Evolutionary conservation across 2,329 filamentous ascomycete genomes (phyloP).

Genomic region (Diatrype stigma): DNA sequence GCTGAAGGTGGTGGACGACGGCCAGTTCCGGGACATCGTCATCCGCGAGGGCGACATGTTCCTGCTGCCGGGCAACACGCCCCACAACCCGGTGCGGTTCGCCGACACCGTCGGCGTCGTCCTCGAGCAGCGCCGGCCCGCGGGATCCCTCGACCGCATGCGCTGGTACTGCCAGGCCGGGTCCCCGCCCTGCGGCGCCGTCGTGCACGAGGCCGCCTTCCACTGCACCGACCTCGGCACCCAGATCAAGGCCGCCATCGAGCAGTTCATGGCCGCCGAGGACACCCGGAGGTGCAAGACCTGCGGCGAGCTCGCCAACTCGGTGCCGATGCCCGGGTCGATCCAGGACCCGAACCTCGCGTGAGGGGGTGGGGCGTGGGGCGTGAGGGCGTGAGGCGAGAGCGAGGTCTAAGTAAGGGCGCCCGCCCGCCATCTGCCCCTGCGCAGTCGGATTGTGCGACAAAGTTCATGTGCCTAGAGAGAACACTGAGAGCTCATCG

Average conservation of each 20-base stretch:
- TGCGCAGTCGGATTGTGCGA: too few species aligned
- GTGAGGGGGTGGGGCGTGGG: too few species aligned
- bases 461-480: too few species aligned
- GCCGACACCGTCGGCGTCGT: conserved; percentile 92
- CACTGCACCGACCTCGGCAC: conserved; percentile 86
- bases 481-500: too few species aligned
- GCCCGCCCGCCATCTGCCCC: too few species aligned
- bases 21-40: conserved; percentile 74
- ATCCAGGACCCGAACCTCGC: conserved; percentile 57
- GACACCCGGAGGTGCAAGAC: conserved; percentile 68
- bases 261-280: conserved; percentile 65
- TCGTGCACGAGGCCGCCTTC: conserved; percentile 84
- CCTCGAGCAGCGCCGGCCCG: conserved; percentile 76
- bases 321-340: conserved; percentile 57
- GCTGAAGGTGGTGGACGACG: conserved; percentile 79
- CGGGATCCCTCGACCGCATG: conserved; percentile 68
- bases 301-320: conserved; percentile 74
- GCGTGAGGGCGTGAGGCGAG: too few species aligned
- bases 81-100: conserved; percentile 93
- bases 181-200: conserved; percentile 61
- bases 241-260: conserved; percentile 89
- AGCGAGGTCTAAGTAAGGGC: too few species aligned
- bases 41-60: conserved; percentile 95
- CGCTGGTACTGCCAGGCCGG: conserved; percentile 84
- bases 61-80: conserved; percentile 86